These are phyloP conservation scores for Arachnomyces sp. DNA, from an alignment of 2,329 filamentous ascomycete species.

Conservation along the genomic window DNA sequence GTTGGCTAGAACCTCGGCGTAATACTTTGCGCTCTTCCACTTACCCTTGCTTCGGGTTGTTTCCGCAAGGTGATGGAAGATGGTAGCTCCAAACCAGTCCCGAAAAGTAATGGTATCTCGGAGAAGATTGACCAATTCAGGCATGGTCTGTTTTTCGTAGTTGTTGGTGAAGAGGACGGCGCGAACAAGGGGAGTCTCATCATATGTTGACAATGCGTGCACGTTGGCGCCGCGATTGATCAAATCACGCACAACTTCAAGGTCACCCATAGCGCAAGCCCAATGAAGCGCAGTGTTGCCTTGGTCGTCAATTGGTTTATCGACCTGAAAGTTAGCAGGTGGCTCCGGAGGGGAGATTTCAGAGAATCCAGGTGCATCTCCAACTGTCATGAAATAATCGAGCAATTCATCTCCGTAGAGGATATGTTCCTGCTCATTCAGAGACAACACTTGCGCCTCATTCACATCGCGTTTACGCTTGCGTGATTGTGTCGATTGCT, in stretches of 20 bases:
- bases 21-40: constrained; percentile 83
- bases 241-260: constrained; percentile 82
- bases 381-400: constrained; percentile 88
- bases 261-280: constrained; percentile 94
- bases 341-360: constrained; percentile 59
- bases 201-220: constrained; percentile 57
- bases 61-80: constrained; percentile 88
- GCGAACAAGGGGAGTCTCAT: constrained; percentile 89
- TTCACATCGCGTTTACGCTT: constrained; percentile 73
- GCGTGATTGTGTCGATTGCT: constrained; percentile 47
- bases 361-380: constrained; percentile 61
- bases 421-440: constrained; percentile 73
- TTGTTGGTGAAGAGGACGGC: constrained; percentile 96
- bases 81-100: constrained; percentile 74
- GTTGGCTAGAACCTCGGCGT: constrained; percentile 83
- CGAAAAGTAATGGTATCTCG: constrained; percentile 70
- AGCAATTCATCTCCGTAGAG: constrained; percentile 88
- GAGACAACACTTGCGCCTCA: constrained; percentile 33
- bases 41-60: constrained; percentile 81
- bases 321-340: constrained; percentile 75
- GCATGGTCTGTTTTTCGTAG: constrained; percentile 86
- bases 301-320: constrained; percentile 88
- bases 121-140: constrained; percentile 71
- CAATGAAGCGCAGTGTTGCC: constrained; percentile 91
- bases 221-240: constrained; percentile 71